Evolutionary conservation across 257 asterid species (phyloP).

Genomic region (Solanum chiquidenum): DNA sequence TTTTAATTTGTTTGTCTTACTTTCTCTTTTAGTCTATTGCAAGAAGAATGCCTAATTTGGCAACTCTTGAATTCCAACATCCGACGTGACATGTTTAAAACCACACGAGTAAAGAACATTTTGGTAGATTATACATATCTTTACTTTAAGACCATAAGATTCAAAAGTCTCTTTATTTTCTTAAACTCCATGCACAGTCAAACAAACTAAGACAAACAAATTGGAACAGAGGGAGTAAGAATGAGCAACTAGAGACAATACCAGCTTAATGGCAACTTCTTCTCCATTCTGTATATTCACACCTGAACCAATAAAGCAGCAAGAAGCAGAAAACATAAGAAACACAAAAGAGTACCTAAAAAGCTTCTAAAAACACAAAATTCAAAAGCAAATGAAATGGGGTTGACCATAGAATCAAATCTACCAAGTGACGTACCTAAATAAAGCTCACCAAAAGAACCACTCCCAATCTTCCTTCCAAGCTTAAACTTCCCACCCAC

Average conservation of each 20-base stretch:
- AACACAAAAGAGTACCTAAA: not conserved
- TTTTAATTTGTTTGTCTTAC: not conserved
- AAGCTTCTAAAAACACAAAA: not conserved
- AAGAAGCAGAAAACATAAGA: not conserved
- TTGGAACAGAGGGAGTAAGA: not conserved
- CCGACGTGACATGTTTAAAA: not conserved
- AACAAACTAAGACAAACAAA: not conserved
- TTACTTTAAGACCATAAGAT: not conserved
- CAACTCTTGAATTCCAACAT: not conserved
- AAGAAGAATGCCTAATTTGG: not conserved
- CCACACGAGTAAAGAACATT: not conserved
- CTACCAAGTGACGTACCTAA: conserved; percentile 36
- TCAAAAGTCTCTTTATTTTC: not conserved
- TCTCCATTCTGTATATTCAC: conserved; percentile 81
- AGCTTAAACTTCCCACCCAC: conserved; percentile 89
- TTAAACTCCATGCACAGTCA: not conserved
- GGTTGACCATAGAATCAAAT: not conserved
- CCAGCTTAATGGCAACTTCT: conserved; percentile 93
- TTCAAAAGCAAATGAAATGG: not conserved
- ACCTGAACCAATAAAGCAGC: conserved; percentile 30
- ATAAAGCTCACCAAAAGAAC: conserved; percentile 95
- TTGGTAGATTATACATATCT: not conserved
- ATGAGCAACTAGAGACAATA: conserved; percentile 9
- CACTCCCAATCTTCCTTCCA: conserved; percentile 94
- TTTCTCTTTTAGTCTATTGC: not conserved